Evolutionary conservation across 2,329 filamentous ascomycete species (phyloP).

Genomic region (Aureobasidium lini): DNA sequence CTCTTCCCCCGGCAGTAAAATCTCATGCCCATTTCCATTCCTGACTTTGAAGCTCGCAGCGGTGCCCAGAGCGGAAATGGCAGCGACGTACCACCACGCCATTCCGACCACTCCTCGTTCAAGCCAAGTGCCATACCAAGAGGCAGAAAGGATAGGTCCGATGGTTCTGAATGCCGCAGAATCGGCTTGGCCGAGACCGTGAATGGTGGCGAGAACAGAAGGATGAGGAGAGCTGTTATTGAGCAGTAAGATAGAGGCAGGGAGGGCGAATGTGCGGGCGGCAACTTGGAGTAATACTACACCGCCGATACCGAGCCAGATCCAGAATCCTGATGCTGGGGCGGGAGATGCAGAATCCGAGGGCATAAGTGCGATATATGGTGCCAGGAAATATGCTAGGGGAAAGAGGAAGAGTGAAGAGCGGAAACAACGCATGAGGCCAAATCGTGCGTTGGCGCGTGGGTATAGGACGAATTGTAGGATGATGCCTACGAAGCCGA

Average conservation of each 20-base stretch:
- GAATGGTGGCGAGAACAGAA: constrained; percentile 49
- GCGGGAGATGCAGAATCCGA: constrained; percentile 40
- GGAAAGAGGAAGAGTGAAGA: constrained; percentile 65
- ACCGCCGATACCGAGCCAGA: constrained; percentile 59
- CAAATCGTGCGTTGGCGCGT: constrained; percentile 55
- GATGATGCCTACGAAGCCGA: constrained; percentile 67
- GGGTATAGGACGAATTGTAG: constrained; percentile 69
- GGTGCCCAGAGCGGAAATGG: constrained; percentile 50
- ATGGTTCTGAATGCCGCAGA: constrained; percentile 48
- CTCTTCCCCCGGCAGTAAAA: constrained; percentile 44
- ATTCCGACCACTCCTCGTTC: constrained; percentile 47
- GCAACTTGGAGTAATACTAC: constrained; percentile 63
- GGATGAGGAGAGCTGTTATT: constrained; percentile 53
- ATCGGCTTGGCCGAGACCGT: constrained; percentile 52
- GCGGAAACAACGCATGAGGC: constrained; percentile 61
- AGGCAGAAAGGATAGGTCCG: constrained; percentile 48
- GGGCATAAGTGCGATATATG: constrained; percentile 63
- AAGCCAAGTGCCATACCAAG: constrained; percentile 47
- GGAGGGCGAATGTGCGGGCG: constrained; percentile 61
- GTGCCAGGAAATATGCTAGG: constrained; percentile 59
- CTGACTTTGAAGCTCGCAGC: constrained; percentile 53
- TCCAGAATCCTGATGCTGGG: constrained; percentile 46
- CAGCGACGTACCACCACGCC: constrained; percentile 51
- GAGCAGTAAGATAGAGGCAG: constrained; percentile 49
- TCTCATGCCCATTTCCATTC: constrained; percentile 58